Evolutionary conservation across 106 monocot genomes (phyloP).

Genomic region (Acorus gramineus): DNA sequence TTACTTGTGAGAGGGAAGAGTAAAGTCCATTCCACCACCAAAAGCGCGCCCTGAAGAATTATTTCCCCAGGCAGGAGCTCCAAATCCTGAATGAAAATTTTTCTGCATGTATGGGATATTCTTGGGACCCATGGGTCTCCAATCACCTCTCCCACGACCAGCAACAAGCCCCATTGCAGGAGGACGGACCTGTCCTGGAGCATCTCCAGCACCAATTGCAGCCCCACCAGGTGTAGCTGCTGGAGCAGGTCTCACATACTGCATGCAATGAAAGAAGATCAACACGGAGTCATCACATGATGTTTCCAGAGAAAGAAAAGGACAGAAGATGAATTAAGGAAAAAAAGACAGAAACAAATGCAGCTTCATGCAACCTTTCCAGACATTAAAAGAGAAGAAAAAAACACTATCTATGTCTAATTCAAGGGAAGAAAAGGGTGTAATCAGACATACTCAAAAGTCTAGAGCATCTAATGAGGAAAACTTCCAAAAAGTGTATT

Average conservation of each 20-base stretch:
- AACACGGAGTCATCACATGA: too few relatives aligned
- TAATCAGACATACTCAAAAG: too few relatives aligned
- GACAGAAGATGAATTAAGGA: background rate
- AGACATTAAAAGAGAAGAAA: background rate
- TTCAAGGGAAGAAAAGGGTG: too few relatives aligned
- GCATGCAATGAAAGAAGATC: slow-evolving; percentile 11
- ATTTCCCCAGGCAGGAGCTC: slow-evolving; percentile 48
- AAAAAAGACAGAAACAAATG: background rate
- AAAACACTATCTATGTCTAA: too few relatives aligned
- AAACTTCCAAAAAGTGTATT: too few relatives aligned
- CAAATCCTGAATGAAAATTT: slow-evolving; percentile 46
- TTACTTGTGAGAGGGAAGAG: slow-evolving; percentile 92
- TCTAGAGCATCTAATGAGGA: too few relatives aligned
- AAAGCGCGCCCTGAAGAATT: slow-evolving; percentile 31
- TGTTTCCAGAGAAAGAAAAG: background rate
- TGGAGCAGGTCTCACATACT: slow-evolving; percentile 90
- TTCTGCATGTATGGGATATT: slow-evolving; percentile 23
- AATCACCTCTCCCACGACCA: slow-evolving; percentile 81
- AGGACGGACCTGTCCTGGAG: slow-evolving; percentile 58
- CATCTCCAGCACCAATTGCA: slow-evolving; percentile 20
- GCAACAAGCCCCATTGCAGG: slow-evolving; percentile 28
- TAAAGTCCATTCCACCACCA: slow-evolving; percentile 81
- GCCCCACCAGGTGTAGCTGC: slow-evolving; percentile 37
- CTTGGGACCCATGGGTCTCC: slow-evolving; percentile 38
- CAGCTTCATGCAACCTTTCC: background rate